A percentile compares a stretch with the other conserved stretches of the same genome.
These are phyloP conservation scores for Fusarium cyanostomum DNA, from an alignment of 2,329 filamentous ascomycete species.

Conservation along the genomic window DNA sequence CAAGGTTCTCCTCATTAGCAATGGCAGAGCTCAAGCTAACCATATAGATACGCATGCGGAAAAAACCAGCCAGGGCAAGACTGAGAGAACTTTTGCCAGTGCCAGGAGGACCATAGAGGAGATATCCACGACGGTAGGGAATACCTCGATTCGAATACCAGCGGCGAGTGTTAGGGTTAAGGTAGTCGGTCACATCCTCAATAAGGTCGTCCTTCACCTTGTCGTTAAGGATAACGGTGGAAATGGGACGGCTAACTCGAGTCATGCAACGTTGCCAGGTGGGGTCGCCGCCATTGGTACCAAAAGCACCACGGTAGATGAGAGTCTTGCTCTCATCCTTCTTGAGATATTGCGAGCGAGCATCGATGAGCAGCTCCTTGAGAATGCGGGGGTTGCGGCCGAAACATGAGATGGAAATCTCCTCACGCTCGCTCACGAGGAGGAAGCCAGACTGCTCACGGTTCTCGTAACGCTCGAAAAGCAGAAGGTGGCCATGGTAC, in stretches of 20 bases:
- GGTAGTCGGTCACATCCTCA: constrained; percentile 69
- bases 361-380: constrained; percentile 70
- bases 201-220: constrained; percentile 67
- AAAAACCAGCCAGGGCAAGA: constrained; percentile 74
- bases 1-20: constrained; percentile 72
- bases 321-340: constrained; percentile 70
- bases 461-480: constrained; percentile 64
- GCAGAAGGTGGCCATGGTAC: constrained; percentile 67
- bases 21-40: constrained; percentile 71
- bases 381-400: constrained; percentile 68
- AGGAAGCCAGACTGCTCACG: constrained; percentile 53
- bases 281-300: constrained; percentile 53
- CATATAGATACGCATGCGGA: constrained; percentile 77
- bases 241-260: constrained; percentile 67
- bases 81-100: constrained; percentile 81
- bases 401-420: constrained; percentile 69
- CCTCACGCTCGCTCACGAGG: constrained; percentile 62
- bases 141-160: constrained; percentile 89
- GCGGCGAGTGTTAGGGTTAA: constrained; percentile 68
- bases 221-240: constrained; percentile 72
- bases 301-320: constrained; percentile 68
- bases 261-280: constrained; percentile 71
- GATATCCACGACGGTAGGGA: constrained; percentile 84
- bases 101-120: constrained; percentile 82
- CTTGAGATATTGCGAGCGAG: constrained; percentile 63